Evolutionary conservation across 768 basidiomycete genomes (phyloP), one percentile per base, ranked within the genome.

Genomic region (Mycena albidolilacea): DNA sequence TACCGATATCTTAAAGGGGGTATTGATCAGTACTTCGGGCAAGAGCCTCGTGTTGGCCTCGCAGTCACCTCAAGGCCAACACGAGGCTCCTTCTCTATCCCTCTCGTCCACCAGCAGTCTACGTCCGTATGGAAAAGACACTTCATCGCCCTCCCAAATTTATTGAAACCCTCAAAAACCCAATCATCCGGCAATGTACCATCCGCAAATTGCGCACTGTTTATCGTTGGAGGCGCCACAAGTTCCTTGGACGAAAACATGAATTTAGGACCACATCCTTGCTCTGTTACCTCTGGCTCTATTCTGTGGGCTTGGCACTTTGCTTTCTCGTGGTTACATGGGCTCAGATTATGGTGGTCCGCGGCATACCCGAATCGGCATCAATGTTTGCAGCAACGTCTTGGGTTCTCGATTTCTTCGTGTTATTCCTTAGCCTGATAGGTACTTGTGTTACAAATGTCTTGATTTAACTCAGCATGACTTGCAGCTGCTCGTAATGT

Each of bases 111-210:
- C 50, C 50, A 21, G n/a, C 50, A 11, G n/a, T 11, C 50, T 21
- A 19, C 50, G 14, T 48, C 12, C 50, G 14, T n/a, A 52, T 52
- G 50, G 50, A 52, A 52, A 52, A n/a, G 7, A 21, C 50, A 52
- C n/a, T n/a, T 52, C 50, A 21, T 21, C n/a, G 50, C 50, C 7
- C 50, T 52, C 50, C n/a, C 50, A 52, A 52, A 12, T 46, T 46
- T 52, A 52, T 52, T 52, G 50, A n/a, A 52, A 52, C n/a, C 50
- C 50, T 52, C 50, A 52, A 52, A 46, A 52, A 52, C 50, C 50
- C 50, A 52, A 52, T 52, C 21, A 52, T 52, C 50, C 50, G 50
- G 21, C n/a, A 52, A 19, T 52, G n/a, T 52, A 21, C 19, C 50
- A 52, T 52, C 14, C 50, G 50, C n/a, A 52, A 52, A 21, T 52